These are phyloP conservation scores for Yamadazyma dushanensis DNA, from an alignment of 1,139 yeast species.

Conservation along the genomic window DNA sequence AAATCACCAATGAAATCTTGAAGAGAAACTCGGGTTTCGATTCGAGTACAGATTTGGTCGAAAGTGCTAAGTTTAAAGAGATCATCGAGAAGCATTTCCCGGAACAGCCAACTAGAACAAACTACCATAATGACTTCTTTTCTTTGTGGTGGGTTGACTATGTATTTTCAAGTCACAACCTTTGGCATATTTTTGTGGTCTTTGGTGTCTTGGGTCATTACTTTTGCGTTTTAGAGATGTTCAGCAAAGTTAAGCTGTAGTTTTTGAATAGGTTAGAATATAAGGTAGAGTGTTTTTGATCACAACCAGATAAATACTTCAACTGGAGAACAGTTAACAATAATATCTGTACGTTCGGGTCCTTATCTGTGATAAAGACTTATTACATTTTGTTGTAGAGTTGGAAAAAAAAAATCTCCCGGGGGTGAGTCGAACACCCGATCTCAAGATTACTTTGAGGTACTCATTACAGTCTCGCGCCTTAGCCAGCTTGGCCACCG, in stretches of 20 bases:
- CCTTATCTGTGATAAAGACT: too few species aligned
- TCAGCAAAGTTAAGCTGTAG: constrained; percentile 20
- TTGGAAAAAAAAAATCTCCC: constrained; percentile 51
- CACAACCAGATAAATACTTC: too few species aligned
- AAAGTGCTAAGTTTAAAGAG: constrained; percentile 28
- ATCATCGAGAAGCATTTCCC: constrained; percentile 57
- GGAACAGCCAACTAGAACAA: constrained; percentile 45
- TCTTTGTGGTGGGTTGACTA: constrained; percentile 89
- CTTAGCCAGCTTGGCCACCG: constrained; percentile 81
- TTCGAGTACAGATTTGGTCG: constrained; percentile 11
- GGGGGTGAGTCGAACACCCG: constrained; percentile 88
- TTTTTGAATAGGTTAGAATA: neutral
- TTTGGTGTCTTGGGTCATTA: constrained; percentile 89
- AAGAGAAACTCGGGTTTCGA: constrained; percentile 6
- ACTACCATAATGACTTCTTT: constrained; percentile 47
- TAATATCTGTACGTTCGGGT: too few species aligned
- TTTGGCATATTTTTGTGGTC: constrained; percentile 92
- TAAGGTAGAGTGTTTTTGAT: too few species aligned
- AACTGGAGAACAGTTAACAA: too few species aligned
- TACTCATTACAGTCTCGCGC: constrained; percentile 74
- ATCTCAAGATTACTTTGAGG: constrained; percentile 65
- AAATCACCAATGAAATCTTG: constrained; percentile 24
- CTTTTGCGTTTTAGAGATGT: constrained; percentile 70
- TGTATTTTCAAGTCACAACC: constrained; percentile 73
- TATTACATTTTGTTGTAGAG: neutral